A percentile compares a stretch with the other conserved stretches of the same genome.
Conservation (phyloP, 495 filamentous ascomycete genomes). For the Podospora tetraspora region DNA sequence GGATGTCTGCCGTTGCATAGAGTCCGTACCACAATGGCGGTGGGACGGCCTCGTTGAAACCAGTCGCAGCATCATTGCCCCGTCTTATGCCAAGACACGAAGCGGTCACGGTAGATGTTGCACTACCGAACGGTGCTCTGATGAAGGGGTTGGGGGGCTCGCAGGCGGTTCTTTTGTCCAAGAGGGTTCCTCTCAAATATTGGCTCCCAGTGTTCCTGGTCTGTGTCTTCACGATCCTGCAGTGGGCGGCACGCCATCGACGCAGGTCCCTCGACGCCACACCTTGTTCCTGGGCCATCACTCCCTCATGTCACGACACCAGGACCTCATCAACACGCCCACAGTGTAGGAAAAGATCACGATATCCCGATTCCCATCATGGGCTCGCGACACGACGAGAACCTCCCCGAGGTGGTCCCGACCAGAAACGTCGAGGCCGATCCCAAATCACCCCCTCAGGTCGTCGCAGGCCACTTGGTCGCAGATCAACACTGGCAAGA, state of each 20-base stretch:
- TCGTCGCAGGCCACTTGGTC: conserved; percentile 3
- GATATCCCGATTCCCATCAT: conserved; percentile 2
- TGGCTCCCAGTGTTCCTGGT: neutral
- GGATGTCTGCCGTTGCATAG: neutral
- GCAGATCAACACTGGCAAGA: conserved; percentile 4
- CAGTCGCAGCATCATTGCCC: conserved; percentile 3
- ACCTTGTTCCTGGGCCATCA: neutral
- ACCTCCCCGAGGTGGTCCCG: conserved; percentile 27
- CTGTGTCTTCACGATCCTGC: neutral
- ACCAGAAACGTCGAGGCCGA: conserved; percentile 15
- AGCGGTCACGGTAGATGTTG: neutral
- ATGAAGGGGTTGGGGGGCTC: neutral
- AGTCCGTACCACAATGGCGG: neutral
- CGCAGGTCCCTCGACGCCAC: conserved; percentile 8
- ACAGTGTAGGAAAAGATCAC: neutral
- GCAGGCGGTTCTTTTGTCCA: neutral
- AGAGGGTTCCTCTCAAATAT: neutral
- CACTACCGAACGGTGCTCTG: neutral
- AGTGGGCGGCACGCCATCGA: neutral
- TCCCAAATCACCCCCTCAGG: conserved; percentile 20
- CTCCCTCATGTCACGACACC: neutral
- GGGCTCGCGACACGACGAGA: conserved; percentile 19
- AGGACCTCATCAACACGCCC: neutral
- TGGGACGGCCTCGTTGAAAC: neutral
- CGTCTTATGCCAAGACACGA: conserved; percentile 21